Evolutionary conservation across 2,329 filamentous ascomycete genomes (phyloP).

Genomic region (Botrytis fabae): DNA sequence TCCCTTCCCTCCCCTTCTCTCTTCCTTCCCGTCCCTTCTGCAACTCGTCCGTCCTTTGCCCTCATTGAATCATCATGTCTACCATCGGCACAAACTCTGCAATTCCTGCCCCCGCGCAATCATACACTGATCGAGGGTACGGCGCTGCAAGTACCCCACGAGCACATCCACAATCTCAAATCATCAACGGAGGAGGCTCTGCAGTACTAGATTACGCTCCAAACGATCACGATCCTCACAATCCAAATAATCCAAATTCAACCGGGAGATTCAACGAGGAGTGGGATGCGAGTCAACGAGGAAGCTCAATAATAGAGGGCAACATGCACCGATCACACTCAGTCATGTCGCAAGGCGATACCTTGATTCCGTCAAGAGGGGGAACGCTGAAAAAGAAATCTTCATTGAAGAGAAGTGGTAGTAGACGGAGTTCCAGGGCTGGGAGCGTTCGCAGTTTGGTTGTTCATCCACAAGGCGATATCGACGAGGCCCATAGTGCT

Average conservation of each 20-base stretch:
- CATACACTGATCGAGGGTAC: constrained; percentile 37
- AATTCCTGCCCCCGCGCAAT: constrained; percentile 36
- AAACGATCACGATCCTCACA: constrained; percentile 33
- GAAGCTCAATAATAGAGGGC: constrained; percentile 60
- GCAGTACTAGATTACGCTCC: constrained; percentile 30
- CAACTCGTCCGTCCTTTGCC: background rate
- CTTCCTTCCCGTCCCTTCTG: background rate
- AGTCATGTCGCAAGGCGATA: constrained; percentile 43
- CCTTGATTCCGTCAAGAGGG: constrained; percentile 48
- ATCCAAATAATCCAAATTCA: constrained; percentile 31
- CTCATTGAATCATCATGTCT: constrained; percentile 29
- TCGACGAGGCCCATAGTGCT: constrained; percentile 74
- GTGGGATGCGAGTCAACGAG: constrained; percentile 69
- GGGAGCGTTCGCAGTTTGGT: constrained; percentile 83
- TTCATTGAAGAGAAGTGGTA: constrained; percentile 77
- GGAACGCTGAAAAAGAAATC: constrained; percentile 89
- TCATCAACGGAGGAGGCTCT: constrained; percentile 34
- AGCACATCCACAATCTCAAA: constrained; percentile 26
- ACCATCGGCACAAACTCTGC: constrained; percentile 30
- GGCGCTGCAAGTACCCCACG: constrained; percentile 31
- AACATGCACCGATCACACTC: constrained; percentile 63
- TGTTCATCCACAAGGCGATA: constrained; percentile 66
- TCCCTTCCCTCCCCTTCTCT: background rate
- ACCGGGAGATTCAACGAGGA: constrained; percentile 65
- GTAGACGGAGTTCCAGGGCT: constrained; percentile 77